A percentile compares a stretch with the other conserved stretches of the same genome.
Evolutionary conservation across 2,329 filamentous ascomycete genomes (phyloP).

Genomic region (Leptographium procerum): DNA sequence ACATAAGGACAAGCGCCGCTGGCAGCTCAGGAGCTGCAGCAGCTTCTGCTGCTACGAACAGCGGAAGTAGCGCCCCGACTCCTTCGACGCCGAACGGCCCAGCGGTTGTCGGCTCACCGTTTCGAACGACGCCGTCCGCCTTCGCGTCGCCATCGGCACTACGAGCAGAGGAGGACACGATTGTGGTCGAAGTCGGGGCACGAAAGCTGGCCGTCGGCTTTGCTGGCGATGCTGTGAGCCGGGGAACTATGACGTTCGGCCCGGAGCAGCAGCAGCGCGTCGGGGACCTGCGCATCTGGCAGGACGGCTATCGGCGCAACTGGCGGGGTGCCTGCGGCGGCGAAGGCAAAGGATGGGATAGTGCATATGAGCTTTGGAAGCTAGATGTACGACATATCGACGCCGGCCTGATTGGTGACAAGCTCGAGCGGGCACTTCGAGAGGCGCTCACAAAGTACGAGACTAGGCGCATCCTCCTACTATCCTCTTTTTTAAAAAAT

Average conservation of each 20-base stretch:
- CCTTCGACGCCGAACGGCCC: conserved; percentile 9
- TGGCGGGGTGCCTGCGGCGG: conserved; percentile 25
- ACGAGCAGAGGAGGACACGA: conserved; percentile 68
- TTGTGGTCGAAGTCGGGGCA: conserved; percentile 74
- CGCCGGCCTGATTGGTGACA: conserved; percentile 71
- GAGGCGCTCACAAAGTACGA: conserved; percentile 70
- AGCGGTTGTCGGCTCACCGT: conserved; percentile 42
- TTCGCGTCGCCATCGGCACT: conserved; percentile 51
- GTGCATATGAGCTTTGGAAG: conserved; percentile 64
- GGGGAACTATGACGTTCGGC: conserved; percentile 56
- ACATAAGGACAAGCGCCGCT: conserved; percentile 29
- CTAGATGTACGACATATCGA: conserved; percentile 63
- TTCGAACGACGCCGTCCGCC: conserved; percentile 39
- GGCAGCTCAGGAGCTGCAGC: background rate
- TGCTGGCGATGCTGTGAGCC: conserved; percentile 70
- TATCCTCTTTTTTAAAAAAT: too few species aligned
- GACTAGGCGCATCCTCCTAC: too few species aligned
- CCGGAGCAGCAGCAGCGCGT: conserved; percentile 65
- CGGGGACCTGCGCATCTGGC: conserved; percentile 72
- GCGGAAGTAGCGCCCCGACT: conserved; percentile 1
- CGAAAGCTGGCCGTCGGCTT: conserved; percentile 74
- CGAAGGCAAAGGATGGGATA: conserved; percentile 44
- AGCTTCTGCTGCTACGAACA: conserved; percentile 15
- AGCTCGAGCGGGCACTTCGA: conserved; percentile 70
- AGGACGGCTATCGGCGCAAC: conserved; percentile 36